A percentile compares a stretch with the other conserved stretches of the same genome.
Conservation (phyloP, 2,329 filamentous ascomycete genomes). For the Calonectria crousiana region DNA sequence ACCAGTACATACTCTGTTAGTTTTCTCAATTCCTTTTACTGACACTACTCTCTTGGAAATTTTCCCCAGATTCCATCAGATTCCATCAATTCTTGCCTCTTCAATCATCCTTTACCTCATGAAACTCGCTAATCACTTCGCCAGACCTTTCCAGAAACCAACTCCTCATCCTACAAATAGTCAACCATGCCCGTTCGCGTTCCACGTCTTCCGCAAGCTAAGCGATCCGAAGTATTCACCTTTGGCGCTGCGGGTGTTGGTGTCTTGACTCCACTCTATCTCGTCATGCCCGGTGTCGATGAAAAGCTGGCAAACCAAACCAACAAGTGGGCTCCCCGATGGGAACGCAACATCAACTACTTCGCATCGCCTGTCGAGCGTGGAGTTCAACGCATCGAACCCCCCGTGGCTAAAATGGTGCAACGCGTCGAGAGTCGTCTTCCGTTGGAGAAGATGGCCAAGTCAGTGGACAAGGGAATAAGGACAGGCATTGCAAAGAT, state of each 20-base stretch:
- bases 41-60: neutral
- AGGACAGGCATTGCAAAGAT: constrained; percentile 58
- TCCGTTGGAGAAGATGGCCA: constrained; percentile 64
- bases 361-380: constrained; percentile 62
- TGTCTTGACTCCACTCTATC: constrained; percentile 68
- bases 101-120: neutral
- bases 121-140: constrained; percentile 8
- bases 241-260: constrained; percentile 67
- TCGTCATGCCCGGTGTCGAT: constrained; percentile 68
- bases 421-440: constrained; percentile 60
- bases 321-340: constrained; percentile 69
- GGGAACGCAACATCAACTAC: constrained; percentile 69
- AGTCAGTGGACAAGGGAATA: constrained; percentile 61
- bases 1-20: neutral
- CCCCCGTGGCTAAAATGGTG: constrained; percentile 59
- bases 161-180: neutral
- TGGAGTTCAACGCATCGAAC: constrained; percentile 62
- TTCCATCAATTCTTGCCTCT: neutral
- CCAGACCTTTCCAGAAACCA: neutral
- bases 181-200: constrained; percentile 61
- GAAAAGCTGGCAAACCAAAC: constrained; percentile 67
- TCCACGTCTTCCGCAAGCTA: constrained; percentile 62
- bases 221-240: constrained; percentile 62
- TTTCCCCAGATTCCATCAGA: neutral
- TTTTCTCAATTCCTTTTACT: neutral